Base-by-base conservation (phyloP, 805 yeast species). In the Metschnikowia lochheadii region DNA sequence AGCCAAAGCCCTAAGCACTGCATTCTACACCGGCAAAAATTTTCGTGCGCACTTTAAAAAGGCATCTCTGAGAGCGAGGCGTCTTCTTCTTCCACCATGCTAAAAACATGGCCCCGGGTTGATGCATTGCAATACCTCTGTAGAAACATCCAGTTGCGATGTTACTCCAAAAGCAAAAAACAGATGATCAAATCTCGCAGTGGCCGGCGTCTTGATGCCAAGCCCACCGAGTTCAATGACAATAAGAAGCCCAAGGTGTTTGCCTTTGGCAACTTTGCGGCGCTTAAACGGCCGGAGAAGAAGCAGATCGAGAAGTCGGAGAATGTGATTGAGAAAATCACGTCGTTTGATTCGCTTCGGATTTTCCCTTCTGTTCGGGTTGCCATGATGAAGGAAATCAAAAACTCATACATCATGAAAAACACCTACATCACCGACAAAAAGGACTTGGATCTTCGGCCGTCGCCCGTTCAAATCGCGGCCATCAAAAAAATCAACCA, bases 401-500 rank as follows among this genome's bases (percentile, higher is more conserved):
- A 72, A 47, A 56, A 62, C 7, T 62, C 63, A 31, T 71, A 71
- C 55, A 63, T 63, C 50, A 57, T 70, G 50, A 65, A 62, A 46
- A 68, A 59, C 54, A 70, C 76, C 2, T 66, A 67, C 42, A 51
- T 68, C 32, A 61, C 60, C 44, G 49, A 56, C 46, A 68, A 66
- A 49, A 70, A 61, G 3, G 70, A 65, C 34, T 52, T 73, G 37
- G 60, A 51, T 2, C 64, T 80, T 23, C 68, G 74, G 49, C 84
- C 98, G 10, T 82, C 96, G 0, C 89, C 94, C 1, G 87, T 92
- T 40, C 99, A 92, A 68, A 75, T 81, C 3, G 85, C 91, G 5
- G 85, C 94, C 5, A 79, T 88, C 39, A 76, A 80, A 57, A 76
- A 71, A 50, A 68, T 82, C 29, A 77, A 82, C 47, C 76, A 74